Percentiles rank a stretch among this genome's conserved stretches.
phyloP scores from a whole-genome alignment of 2,329 filamentous ascomycete species.

The Aspergillus carbonarius region DNA sequence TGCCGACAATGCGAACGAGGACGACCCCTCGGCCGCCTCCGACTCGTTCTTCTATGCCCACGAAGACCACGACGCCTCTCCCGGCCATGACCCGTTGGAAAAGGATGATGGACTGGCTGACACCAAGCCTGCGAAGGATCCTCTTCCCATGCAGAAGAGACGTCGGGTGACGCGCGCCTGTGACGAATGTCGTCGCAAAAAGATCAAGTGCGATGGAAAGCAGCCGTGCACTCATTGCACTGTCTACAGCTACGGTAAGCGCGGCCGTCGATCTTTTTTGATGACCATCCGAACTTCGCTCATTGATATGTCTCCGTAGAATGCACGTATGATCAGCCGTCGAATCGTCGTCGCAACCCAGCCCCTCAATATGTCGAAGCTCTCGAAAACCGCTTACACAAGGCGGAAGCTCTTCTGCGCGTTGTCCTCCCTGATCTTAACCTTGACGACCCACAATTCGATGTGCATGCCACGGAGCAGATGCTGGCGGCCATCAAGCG shows the following conservation, averaged over 20 bases:
- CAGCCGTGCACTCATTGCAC: slow-evolving; percentile 94
- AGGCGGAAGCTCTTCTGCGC: slow-evolving; percentile 75
- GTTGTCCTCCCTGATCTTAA: slow-evolving; percentile 81
- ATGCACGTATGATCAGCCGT: slow-evolving; percentile 94
- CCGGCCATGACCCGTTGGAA: slow-evolving; percentile 17
- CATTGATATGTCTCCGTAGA: slow-evolving; percentile 52
- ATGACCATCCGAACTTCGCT: background rate
- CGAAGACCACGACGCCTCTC: slow-evolving; percentile 19
- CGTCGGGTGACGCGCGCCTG: slow-evolving; percentile 77
- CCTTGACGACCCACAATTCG: slow-evolving; percentile 78
- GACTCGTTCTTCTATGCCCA: slow-evolving; percentile 21
- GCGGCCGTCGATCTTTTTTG: background rate
- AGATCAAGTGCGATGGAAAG: slow-evolving; percentile 85
- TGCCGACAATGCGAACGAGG: slow-evolving; percentile 28
- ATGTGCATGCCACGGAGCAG: slow-evolving; percentile 72
- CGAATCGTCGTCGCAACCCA: slow-evolving; percentile 84
- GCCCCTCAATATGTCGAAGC: slow-evolving; percentile 92
- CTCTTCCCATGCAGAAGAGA: slow-evolving; percentile 68
- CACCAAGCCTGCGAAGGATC: slow-evolving; percentile 28
- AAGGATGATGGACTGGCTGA: slow-evolving; percentile 25
- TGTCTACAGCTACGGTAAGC: slow-evolving; percentile 93
- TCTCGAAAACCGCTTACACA: slow-evolving; percentile 76
- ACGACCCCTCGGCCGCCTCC: slow-evolving; percentile 25
- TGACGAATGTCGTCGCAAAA: slow-evolving; percentile 79
- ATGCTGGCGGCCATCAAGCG: slow-evolving; percentile 49